Percentiles rank a stretch among this genome's conserved stretches.
These are phyloP conservation scores for Omphalea diandra DNA, from an alignment of 441 rosid species.

Conservation along the genomic window DNA sequence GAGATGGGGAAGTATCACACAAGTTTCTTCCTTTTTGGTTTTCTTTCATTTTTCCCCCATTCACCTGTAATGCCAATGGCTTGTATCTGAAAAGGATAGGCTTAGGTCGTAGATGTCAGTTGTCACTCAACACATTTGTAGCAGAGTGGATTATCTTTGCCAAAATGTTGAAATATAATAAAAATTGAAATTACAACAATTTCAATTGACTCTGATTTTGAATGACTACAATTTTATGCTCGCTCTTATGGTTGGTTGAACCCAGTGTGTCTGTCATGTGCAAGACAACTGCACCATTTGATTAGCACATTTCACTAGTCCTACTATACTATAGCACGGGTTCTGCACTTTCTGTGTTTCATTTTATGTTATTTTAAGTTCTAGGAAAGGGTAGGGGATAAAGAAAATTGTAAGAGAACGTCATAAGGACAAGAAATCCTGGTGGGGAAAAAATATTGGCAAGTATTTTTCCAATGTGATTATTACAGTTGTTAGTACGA, in stretches of 20 bases:
- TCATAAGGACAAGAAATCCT: no score
- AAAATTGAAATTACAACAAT: no score
- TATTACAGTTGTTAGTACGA: no score
- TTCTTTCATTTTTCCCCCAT: not conserved
- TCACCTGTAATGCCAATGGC: not conserved
- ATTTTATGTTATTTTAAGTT: no score
- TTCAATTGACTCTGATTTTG: not conserved
- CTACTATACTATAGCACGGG: no score
- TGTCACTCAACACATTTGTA: not conserved
- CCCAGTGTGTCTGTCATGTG: not conserved
- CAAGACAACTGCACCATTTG: not conserved
- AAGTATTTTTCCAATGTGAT: no score
- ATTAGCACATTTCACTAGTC: no score
- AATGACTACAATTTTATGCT: not conserved
- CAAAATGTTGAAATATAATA: constrained; percentile 5
- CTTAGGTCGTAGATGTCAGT: not conserved
- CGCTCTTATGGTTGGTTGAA: not conserved
- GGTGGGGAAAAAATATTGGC: no score
- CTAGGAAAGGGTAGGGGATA: no score
- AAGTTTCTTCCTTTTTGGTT: not conserved
- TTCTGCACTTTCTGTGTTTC: no score
- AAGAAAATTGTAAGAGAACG: no score
- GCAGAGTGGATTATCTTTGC: not conserved
- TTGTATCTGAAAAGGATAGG: not conserved
- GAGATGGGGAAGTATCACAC: not conserved